Conservation (phyloP, 2,329 filamentous ascomycete genomes). For the Diaporthe eres region DNA sequence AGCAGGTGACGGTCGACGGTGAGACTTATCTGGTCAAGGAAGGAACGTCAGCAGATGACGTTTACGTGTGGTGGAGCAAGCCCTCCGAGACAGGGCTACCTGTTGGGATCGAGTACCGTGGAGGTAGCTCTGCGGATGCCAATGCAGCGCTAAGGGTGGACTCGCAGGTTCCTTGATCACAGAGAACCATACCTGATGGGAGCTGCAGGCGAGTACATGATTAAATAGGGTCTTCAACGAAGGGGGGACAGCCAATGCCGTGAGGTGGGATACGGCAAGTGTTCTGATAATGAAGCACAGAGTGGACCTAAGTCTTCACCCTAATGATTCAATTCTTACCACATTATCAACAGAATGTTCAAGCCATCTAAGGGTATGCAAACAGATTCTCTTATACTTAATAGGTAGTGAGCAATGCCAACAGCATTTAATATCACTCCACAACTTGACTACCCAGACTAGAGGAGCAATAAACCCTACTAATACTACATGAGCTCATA, state of each 20-base stretch:
- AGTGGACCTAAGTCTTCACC: not conserved
- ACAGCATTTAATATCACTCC: not conserved
- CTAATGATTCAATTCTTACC: not conserved
- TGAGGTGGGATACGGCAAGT: not conserved
- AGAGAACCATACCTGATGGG: not conserved
- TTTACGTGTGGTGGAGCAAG: slow-evolving; percentile 22
- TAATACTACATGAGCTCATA: not conserved
- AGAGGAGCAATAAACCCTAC: not conserved
- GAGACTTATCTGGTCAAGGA: slow-evolving; percentile 9
- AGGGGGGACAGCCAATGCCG: not conserved
- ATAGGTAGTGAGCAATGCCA: not conserved
- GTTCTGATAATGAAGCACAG: not conserved
- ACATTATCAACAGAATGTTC: not conserved
- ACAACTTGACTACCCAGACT: not conserved
- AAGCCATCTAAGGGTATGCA: not conserved
- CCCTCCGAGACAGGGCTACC: slow-evolving; percentile 9
- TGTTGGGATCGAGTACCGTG: not conserved
- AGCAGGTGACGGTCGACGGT: slow-evolving; percentile 1
- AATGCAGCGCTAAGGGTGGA: slow-evolving; percentile 22
- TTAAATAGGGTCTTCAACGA: not conserved
- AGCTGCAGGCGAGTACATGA: not conserved
- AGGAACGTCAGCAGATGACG: not conserved
- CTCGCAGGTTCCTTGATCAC: not conserved
- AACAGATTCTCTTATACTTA: not conserved
- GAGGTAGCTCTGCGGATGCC: not conserved